Evolutionary conservation across 2,329 filamentous ascomycete genomes (phyloP).

Genomic region (Phialophora tarda): DNA sequence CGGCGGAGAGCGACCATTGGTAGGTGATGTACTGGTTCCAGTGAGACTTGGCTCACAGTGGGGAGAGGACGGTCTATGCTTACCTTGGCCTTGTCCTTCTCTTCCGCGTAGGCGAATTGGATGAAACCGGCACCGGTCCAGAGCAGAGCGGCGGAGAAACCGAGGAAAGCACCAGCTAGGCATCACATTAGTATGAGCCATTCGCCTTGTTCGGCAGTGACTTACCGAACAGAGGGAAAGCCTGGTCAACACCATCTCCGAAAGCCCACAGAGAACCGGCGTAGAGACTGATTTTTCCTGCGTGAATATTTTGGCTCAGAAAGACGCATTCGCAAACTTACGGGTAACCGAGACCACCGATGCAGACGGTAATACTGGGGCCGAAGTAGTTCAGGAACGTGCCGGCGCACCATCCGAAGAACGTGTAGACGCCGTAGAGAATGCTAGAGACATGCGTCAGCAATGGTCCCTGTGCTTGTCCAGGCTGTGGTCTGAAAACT

Average conservation of each 20-base stretch:
- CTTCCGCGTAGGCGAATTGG: constrained; percentile 18
- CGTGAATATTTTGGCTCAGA: too few species aligned
- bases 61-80: not conserved
- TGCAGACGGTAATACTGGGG: constrained; percentile 27
- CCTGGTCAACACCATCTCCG: constrained; percentile 28
- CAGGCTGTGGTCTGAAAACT: too few species aligned
- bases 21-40: constrained; percentile 23
- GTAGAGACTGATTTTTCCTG: constrained; percentile 20
- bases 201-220: too few species aligned
- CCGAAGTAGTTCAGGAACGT: constrained; percentile 32
- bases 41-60: not conserved
- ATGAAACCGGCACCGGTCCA: constrained; percentile 26
- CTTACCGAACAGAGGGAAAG: constrained; percentile 26
- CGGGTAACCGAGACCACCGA: constrained; percentile 15
- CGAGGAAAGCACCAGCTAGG: constrained; percentile 22
- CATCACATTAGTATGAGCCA: too few species aligned
- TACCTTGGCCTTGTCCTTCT: constrained; percentile 22
- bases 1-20: constrained; percentile 25
- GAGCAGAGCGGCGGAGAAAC: constrained; percentile 24
- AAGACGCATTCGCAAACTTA: not conserved
- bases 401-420: constrained; percentile 27
- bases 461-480: too few species aligned
- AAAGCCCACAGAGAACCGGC: constrained; percentile 35
- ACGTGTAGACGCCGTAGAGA: constrained; percentile 34
- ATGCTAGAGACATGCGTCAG: constrained; percentile 14